Evolutionary conservation across 2,329 filamentous ascomycete species (phyloP), one percentile per base, ranked within the genome.

Genomic region (Colletotrichum incanum): DNA sequence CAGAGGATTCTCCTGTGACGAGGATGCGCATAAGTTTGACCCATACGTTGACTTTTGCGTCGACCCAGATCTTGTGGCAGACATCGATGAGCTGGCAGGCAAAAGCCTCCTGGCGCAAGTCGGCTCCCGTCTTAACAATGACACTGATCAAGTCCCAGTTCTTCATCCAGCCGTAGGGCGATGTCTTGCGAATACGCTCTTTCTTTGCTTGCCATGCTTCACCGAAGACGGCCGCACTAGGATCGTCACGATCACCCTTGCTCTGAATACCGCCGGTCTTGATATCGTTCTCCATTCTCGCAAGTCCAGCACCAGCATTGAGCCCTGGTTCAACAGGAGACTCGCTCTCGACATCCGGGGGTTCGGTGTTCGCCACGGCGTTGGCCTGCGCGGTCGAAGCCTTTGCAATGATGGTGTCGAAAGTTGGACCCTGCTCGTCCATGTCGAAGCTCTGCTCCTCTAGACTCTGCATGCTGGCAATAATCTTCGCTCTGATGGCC

Each of bases 111-210:
- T 96, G 94, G 62, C 94, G 88, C 73, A 96, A 84, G 82, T 96
- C 93, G 2, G 93, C 93, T 3, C 94, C 93, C 14, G 94, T 96
- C 84, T 96, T 96, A 76, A 96, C 92, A 78, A 96, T 96, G 72
- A 96, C 93, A 78, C 93, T 95, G 74, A 96, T 87, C 31, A 96
- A 87, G 78, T 96, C 94, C 94, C 94, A 96, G 78, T 95, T 96
- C 83, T 94, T 94, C 91, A 95, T 94, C 90, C 93, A 94, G 12
- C 94, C 94, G 78, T 95, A 96, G 0, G 94, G 94, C 0, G 93
- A 96, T 1, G 93, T 93, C 76, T 93, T 93, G 73, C 94, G 89
- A 79, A 96, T 94, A 26, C 94, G 92, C 81, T 96, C 94, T 77
- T 93, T 94, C 82, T 96, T 96, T 67, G 91, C 88, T 76, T 93